Evolutionary conservation across 2,329 filamentous ascomycete genomes (phyloP).

Genomic region (Exophiala lecanii-corni): DNA sequence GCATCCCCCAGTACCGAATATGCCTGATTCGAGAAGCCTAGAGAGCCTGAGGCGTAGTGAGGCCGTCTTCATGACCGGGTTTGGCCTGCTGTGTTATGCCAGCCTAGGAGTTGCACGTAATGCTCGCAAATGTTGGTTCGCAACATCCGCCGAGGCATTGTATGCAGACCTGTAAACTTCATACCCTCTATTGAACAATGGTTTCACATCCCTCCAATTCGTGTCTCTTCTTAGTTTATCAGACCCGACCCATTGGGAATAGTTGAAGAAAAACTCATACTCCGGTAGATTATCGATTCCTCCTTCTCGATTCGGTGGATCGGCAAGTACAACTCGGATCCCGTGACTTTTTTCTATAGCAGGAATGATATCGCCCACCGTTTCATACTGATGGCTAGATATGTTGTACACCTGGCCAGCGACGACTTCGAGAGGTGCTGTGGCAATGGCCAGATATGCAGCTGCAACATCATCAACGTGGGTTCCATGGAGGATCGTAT

Average conservation of each 20-base stretch:
- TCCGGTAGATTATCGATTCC: slow-evolving; percentile 33
- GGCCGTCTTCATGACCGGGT: too few species aligned
- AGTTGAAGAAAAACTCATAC: slow-evolving; percentile 12
- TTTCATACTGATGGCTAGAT: slow-evolving; percentile 44
- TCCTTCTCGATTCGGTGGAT: too few species aligned
- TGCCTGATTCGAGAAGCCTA: too few species aligned
- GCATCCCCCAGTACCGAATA: too few species aligned
- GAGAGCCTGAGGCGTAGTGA: too few species aligned
- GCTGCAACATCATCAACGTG: slow-evolving; percentile 50
- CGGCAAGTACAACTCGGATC: slow-evolving; percentile 30
- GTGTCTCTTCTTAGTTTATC: slow-evolving; percentile 17
- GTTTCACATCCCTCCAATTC: slow-evolving; percentile 20
- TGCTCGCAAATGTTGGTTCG: too few species aligned
- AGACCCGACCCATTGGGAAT: slow-evolving; percentile 21
- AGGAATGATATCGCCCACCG: slow-evolving; percentile 35
- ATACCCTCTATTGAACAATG: slow-evolving; percentile 21
- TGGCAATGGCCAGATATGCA: slow-evolving; percentile 45
- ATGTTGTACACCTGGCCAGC: slow-evolving; percentile 45
- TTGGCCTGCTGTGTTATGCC: too few species aligned
- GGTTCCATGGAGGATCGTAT: slow-evolving; percentile 43
- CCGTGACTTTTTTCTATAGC: slow-evolving; percentile 41
- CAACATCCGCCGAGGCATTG: slow-evolving; percentile 13
- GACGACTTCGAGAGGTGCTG: slow-evolving; percentile 29
- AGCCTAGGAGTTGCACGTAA: too few species aligned
- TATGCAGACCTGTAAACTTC: slow-evolving; percentile 19